Conservation (phyloP, 1,284 basidiomycete species). For the Cryptococcus hybrid region DNA sequence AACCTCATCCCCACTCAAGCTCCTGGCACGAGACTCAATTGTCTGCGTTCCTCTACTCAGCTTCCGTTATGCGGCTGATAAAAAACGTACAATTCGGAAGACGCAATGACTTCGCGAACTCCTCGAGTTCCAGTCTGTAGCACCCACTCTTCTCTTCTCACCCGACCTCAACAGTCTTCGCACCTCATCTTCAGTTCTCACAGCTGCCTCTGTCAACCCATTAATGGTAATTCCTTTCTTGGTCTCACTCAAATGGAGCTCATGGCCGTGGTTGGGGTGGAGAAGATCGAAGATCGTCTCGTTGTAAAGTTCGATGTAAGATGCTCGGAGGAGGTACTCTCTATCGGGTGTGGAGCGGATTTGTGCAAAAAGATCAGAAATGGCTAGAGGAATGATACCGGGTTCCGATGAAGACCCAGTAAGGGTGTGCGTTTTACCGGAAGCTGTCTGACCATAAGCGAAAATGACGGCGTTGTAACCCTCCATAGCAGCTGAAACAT, state of each 20-base stretch:
- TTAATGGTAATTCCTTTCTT: slow-evolving; percentile 50
- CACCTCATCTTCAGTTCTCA: slow-evolving; percentile 83
- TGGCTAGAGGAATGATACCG: slow-evolving; percentile 90
- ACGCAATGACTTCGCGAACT: slow-evolving; percentile 91
- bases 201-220: slow-evolving; percentile 58
- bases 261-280: slow-evolving; percentile 30
- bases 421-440: slow-evolving; percentile 91
- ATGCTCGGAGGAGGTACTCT: slow-evolving; percentile 90
- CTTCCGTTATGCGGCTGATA: background rate
- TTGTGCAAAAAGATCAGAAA: slow-evolving; percentile 57
- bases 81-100: slow-evolving; percentile 70
- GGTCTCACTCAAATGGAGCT: slow-evolving; percentile 45
- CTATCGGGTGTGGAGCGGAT: slow-evolving; percentile 54
- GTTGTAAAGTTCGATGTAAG: slow-evolving; percentile 97
- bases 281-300: slow-evolving; percentile 73
- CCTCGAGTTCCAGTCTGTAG: slow-evolving; percentile 96
- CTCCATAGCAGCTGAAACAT: slow-evolving; percentile 75
- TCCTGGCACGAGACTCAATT: slow-evolving; percentile 43
- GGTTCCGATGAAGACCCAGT: slow-evolving; percentile 77
- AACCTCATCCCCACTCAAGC: slow-evolving; percentile 12
- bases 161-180: slow-evolving; percentile 79
- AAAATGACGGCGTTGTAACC: slow-evolving; percentile 95
- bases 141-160: slow-evolving; percentile 85
- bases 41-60: slow-evolving; percentile 28
- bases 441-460: slow-evolving; percentile 69